A percentile compares a stretch with the other conserved stretches of the same genome.
phyloP scores from a whole-genome alignment of 371 early-diverging fungal species.

The Mucor indicus region DNA sequence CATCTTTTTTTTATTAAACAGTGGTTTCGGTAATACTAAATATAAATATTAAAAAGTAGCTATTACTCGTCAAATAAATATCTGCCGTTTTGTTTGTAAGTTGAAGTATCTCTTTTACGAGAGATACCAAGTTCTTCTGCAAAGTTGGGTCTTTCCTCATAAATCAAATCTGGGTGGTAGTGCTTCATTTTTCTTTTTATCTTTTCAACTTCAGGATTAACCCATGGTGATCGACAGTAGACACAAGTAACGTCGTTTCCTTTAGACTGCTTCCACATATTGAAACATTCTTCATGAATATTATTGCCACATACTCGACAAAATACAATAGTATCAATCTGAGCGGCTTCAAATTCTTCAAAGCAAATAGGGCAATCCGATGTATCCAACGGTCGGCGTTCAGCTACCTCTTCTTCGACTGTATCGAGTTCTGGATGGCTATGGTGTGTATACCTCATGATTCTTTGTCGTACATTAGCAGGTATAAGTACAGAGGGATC shows the following conservation, averaged over 20 bases:
- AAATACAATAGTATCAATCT: conserved; percentile 16
- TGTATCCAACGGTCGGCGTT: conserved; percentile 26
- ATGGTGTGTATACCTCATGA: background rate
- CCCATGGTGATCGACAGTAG: conserved; percentile 36
- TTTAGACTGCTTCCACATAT: conserved; percentile 20
- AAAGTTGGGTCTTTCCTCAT: conserved; percentile 23
- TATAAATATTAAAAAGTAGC: too few species aligned
- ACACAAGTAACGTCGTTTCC: conserved; percentile 29
- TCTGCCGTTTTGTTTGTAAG: too few species aligned
- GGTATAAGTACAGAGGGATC: conserved; percentile 19
- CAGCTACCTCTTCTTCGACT: background rate
- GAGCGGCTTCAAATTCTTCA: conserved; percentile 28
- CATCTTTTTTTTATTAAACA: too few species aligned
- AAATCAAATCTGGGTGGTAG: background rate
- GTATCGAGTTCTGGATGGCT: background rate
- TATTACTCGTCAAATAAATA: too few species aligned
- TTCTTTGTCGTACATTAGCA: conserved; percentile 5
- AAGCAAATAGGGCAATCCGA: conserved; percentile 44
- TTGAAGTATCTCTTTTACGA: conserved; percentile 20
- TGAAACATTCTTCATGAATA: conserved; percentile 32
- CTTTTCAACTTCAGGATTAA: background rate
- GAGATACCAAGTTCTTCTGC: conserved; percentile 18
- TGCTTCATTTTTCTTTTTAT: conserved; percentile 1
- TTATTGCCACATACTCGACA: conserved; percentile 38
- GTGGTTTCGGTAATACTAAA: too few species aligned